Conservation (phyloP, 2,329 filamentous ascomycete genomes). For the Epichloe glyceriae region DNA sequence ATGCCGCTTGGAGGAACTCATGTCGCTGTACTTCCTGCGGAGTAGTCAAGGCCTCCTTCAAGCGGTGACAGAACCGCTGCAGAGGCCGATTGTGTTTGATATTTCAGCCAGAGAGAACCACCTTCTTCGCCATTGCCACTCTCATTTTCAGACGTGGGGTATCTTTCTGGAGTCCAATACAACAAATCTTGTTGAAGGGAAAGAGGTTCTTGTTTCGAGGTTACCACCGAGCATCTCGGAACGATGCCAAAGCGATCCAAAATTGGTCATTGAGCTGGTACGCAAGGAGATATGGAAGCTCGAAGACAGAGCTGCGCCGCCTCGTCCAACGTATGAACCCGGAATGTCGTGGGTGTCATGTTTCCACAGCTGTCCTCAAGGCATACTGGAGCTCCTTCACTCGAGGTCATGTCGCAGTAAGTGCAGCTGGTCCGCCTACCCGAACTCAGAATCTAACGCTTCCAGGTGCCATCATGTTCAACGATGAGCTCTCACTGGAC, state of each 20-base stretch:
- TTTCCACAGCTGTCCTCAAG: slow-evolving; percentile 58
- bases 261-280: slow-evolving; percentile 59
- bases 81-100: slow-evolving; percentile 50
- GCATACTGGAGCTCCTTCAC: slow-evolving; percentile 64
- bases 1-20: slow-evolving; percentile 62
- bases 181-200: slow-evolving; percentile 18
- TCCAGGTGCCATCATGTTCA: slow-evolving; percentile 67
- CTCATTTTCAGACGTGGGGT: slow-evolving; percentile 61
- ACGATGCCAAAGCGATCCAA: slow-evolving; percentile 60
- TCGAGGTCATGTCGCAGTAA: slow-evolving; percentile 61
- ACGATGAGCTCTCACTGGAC: slow-evolving; percentile 46
- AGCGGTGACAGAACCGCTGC: slow-evolving; percentile 25
- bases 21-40: slow-evolving; percentile 36
- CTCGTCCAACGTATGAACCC: background rate
- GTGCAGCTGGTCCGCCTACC: slow-evolving; percentile 7
- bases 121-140: slow-evolving; percentile 40
- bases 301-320: slow-evolving; percentile 29
- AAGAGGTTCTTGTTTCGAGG: slow-evolving; percentile 28
- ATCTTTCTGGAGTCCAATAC: slow-evolving; percentile 44
- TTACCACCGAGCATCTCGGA: slow-evolving; percentile 65
- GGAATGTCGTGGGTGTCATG: slow-evolving; percentile 41
- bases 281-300: slow-evolving; percentile 61
- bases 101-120: slow-evolving; percentile 46
- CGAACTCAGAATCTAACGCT: slow-evolving; percentile 5
- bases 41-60: slow-evolving; percentile 2